Evolutionary conservation across 2,329 filamentous ascomycete genomes (phyloP), one percentile per base, ranked within the genome.

Genomic region (Pseudogymnoascus sp.): DNA sequence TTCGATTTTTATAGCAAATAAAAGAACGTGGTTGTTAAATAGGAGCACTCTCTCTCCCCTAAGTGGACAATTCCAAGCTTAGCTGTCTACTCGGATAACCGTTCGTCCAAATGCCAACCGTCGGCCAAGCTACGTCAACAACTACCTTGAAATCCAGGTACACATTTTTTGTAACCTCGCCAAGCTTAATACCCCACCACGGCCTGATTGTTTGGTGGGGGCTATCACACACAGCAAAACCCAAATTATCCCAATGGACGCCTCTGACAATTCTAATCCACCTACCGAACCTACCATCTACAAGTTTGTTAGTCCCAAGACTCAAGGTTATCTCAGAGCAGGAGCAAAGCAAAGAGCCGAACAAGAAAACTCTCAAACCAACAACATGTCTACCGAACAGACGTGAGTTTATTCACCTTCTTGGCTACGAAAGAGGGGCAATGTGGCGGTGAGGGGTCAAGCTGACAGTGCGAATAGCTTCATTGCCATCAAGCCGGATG

Each of bases 401-500:
- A 96, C 91, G 90, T 95, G 79, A 59, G 69, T 67, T 59, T 19
- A 58, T 39, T 15, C 30, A 18, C 39, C 19, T 8, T 9, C 21
- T 15, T 21, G 19, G 30, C 30, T n/a, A 35, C 30, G 28, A 57
- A 57, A 35, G 55, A 57, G 55, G 55, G 30, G 56, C 30, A 59
- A 18, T 57, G 12, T 60, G 63, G 67, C 66, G 64, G 68, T 68
- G 65, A 65, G 57, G 37, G 65, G 66, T 67, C 65, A 65, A 70
- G 63, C 67, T 71, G 63, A 71, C 65, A 62, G 57, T 69, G 48
- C 63, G 61, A 52, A 69, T 73, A 97, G 92, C 82, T 97, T 97
- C 89, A 97, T 97, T 84, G 94, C 94, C 76, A 90, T 99, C 85
- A 99, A 99, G 91, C 94, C 92, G 71, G 94, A 97, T 81, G 94